Conservation (phyloP, 352 stramenopile species). For the Globisporangium ultimum region DNA sequence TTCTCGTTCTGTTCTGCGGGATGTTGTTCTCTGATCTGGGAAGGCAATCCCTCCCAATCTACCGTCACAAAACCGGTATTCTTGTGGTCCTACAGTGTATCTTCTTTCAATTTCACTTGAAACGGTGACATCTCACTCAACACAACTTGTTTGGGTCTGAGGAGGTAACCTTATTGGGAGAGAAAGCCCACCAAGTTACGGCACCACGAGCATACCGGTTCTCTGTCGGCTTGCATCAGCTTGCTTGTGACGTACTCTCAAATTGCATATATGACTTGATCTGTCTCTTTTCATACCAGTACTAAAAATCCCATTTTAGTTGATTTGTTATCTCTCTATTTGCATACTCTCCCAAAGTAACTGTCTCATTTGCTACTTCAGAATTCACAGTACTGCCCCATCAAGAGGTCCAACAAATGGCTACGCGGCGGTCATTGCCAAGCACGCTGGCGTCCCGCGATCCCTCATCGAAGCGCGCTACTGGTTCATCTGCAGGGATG, state of each 20-base stretch:
- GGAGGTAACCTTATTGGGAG: not conserved
- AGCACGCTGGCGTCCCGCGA: no score
- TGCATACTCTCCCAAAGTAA: no score
- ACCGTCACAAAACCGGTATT: not conserved
- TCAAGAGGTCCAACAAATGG: no score
- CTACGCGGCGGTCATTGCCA: no score
- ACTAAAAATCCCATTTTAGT: no score
- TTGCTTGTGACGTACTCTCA: not conserved
- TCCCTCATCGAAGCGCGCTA: not conserved
- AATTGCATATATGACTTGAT: not conserved
- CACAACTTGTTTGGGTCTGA: no score
- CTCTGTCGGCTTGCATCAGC: not conserved
- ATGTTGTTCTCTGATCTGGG: constrained; percentile 1
- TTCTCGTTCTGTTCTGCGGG: constrained; percentile 1
- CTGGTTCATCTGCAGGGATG: not conserved
- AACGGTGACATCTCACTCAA: not conserved
- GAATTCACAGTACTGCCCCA: no score
- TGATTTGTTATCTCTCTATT: no score
- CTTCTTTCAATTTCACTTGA: constrained; percentile 5
- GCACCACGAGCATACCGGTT: not conserved
- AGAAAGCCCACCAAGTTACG: not conserved
- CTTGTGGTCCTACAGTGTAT: not conserved
- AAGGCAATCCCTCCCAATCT: not conserved
- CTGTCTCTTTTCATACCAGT: no score
- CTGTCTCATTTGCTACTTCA: no score